Evolutionary conservation across 192 early-diverging fungal species (phyloP).

Genomic region (Borealophlyctis nickersoniae): DNA sequence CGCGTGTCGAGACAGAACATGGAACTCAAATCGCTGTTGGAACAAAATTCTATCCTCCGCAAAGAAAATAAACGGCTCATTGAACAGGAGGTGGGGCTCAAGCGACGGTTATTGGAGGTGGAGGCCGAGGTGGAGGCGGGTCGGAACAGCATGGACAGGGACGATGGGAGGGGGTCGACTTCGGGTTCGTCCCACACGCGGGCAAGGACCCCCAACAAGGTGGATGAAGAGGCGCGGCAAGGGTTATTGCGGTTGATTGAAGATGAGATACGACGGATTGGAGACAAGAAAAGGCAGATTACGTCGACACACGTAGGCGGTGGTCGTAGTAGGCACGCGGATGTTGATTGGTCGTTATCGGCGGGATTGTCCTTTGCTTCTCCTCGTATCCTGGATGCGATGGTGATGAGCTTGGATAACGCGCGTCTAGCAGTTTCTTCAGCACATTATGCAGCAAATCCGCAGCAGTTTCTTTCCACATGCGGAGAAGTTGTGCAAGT

Average conservation of each 20-base stretch:
- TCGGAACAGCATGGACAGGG: background rate
- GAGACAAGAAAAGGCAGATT: constrained; percentile 2
- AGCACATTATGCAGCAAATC: background rate
- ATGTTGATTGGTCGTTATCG: background rate
- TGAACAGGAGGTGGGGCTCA: constrained; percentile 28
- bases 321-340: background rate
- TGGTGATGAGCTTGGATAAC: background rate
- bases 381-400: constrained; percentile 1
- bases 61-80: constrained; percentile 36
- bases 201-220: background rate
- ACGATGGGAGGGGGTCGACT: no score
- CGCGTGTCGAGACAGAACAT: constrained; percentile 44
- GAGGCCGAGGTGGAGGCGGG: no score
- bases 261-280: background rate
- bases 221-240: background rate
- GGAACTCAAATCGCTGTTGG: constrained; percentile 40
- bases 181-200: no score
- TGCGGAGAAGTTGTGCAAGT: constrained; percentile 11
- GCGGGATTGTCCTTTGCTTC: background rate
- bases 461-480: background rate
- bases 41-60: constrained; percentile 30
- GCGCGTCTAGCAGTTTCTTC: constrained; percentile 1
- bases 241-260: constrained; percentile 7
- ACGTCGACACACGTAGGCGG: background rate
- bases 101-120: constrained; percentile 14